Evolutionary conservation across 2,329 filamentous ascomycete genomes (phyloP).

Genomic region (Exophiala oligosperma): DNA sequence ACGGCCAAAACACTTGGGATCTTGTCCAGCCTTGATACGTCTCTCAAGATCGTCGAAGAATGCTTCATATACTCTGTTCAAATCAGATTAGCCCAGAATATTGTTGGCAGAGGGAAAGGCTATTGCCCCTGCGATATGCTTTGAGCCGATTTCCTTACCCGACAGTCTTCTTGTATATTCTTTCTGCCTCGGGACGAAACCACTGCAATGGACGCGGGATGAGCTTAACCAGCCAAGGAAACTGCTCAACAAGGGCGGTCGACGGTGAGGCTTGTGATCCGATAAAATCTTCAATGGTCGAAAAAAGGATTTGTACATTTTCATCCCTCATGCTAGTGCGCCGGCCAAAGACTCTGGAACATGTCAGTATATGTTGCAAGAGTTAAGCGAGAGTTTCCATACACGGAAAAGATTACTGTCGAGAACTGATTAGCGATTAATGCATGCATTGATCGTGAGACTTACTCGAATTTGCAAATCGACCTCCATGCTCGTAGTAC

Average conservation of each 20-base stretch:
- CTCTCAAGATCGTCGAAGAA: slow-evolving; percentile 13
- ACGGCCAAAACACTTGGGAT: slow-evolving; percentile 12
- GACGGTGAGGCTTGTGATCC: slow-evolving; percentile 36
- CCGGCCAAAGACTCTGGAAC: slow-evolving; percentile 44
- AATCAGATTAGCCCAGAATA: neutral
- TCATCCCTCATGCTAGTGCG: slow-evolving; percentile 38
- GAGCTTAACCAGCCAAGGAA: slow-evolving; percentile 43
- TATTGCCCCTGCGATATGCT: neutral
- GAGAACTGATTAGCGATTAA: neutral
- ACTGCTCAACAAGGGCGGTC: slow-evolving; percentile 45
- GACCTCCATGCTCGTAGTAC: slow-evolving; percentile 43
- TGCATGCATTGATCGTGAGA: slow-evolving; percentile 36
- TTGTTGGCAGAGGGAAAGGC: neutral
- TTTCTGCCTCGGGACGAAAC: slow-evolving; percentile 41
- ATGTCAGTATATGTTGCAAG: neutral
- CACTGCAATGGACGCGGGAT: slow-evolving; percentile 46
- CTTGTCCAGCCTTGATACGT: slow-evolving; percentile 10
- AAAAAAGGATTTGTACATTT: slow-evolving; percentile 35
- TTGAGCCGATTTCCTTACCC: slow-evolving; percentile 7
- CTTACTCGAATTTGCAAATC: slow-evolving; percentile 40
- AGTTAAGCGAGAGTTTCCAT: neutral
- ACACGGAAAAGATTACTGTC: slow-evolving; percentile 9
- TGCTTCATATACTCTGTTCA: slow-evolving; percentile 5
- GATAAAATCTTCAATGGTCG: slow-evolving; percentile 38
- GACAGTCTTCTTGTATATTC: slow-evolving; percentile 36